Evolutionary conservation across 2,329 filamentous ascomycete species (phyloP).

Genomic region (Helotiales sp.): DNA sequence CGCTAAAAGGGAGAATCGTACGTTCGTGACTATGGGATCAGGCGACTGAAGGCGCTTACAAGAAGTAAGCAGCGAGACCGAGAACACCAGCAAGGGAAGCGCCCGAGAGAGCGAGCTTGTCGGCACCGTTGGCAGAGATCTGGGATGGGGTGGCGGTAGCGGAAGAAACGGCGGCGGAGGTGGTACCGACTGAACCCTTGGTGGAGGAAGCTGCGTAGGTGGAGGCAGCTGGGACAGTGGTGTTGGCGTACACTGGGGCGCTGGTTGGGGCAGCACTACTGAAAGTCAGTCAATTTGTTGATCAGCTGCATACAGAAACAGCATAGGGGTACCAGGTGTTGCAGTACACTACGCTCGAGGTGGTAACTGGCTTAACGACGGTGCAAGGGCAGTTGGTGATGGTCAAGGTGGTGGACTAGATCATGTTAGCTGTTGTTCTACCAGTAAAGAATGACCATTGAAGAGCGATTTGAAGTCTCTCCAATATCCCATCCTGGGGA

Average conservation of each 20-base stretch:
- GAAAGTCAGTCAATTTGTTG: constrained; percentile 20
- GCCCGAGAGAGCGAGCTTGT: constrained; percentile 58
- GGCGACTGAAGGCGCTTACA: constrained; percentile 38
- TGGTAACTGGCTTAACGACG: constrained; percentile 31
- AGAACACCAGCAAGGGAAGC: constrained; percentile 61
- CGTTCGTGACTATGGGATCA: constrained; percentile 51
- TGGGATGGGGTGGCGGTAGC: constrained; percentile 35
- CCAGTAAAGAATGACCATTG: background rate
- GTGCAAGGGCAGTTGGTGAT: constrained; percentile 35
- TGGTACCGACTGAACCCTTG: constrained; percentile 26
- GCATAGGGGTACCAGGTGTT: constrained; percentile 48
- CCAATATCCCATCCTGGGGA: background rate
- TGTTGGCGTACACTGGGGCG: constrained; percentile 24
- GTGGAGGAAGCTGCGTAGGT: constrained; percentile 22
- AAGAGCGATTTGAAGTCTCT: background rate
- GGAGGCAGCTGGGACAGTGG: constrained; percentile 24
- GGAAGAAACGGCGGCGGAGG: constrained; percentile 10
- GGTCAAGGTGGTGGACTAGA: constrained; percentile 31
- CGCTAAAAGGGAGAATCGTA: constrained; percentile 37
- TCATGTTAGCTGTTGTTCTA: constrained; percentile 15
- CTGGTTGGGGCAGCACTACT: constrained; percentile 29
- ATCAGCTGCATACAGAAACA: constrained; percentile 22
- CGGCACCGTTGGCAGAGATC: constrained; percentile 55
- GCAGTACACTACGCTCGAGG: constrained; percentile 41
- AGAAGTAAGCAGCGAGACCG: constrained; percentile 52